A percentile compares a stretch with the other conserved stretches of the same genome.
phyloP scores from a whole-genome alignment of 1,139 yeast species.

The Hanseniaspora uvarum region DNA sequence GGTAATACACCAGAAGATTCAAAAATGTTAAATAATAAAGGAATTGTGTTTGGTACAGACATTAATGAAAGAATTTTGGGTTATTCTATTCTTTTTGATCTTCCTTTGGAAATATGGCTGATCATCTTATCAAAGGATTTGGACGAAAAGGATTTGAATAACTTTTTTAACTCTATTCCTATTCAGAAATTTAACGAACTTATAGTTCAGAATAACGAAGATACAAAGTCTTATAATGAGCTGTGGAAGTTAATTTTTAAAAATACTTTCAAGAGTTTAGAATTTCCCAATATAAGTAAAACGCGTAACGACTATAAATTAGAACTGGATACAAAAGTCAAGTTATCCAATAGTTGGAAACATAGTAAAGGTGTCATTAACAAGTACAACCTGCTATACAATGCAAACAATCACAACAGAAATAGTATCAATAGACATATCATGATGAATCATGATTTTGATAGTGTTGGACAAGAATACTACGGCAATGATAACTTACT shows the following conservation, averaged over 20 bases:
- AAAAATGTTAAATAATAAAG: neutral
- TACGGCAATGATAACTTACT: slow-evolving; percentile 28
- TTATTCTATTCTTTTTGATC: slow-evolving; percentile 7
- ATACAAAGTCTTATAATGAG: slow-evolving; percentile 33
- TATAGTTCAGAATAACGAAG: neutral
- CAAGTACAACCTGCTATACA: slow-evolving; percentile 27
- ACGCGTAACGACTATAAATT: slow-evolving; percentile 42
- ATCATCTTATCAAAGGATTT: slow-evolving; percentile 8
- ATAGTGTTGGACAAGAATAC: slow-evolving; percentile 25
- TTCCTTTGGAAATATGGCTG: slow-evolving; percentile 15
- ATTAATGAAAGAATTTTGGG: neutral
- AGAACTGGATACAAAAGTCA: slow-evolving; percentile 45
- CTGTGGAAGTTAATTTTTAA: slow-evolving; percentile 54
- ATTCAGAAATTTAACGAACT: slow-evolving; percentile 2
- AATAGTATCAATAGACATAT: slow-evolving; percentile 20
- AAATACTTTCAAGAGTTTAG: slow-evolving; percentile 37
- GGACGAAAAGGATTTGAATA: slow-evolving; percentile 6
- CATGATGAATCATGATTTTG: neutral
- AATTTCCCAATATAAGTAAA: slow-evolving; percentile 49
- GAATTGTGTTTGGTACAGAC: neutral
- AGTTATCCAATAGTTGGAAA: slow-evolving; percentile 42
- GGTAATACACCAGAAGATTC: neutral
- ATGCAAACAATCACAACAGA: slow-evolving; percentile 18
- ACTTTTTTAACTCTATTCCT: slow-evolving; percentile 15
- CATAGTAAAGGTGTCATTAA: slow-evolving; percentile 37